Evolutionary conservation across 164 flowering plant genomes (phyloP).

Genomic region (Dillenia turbinata): DNA sequence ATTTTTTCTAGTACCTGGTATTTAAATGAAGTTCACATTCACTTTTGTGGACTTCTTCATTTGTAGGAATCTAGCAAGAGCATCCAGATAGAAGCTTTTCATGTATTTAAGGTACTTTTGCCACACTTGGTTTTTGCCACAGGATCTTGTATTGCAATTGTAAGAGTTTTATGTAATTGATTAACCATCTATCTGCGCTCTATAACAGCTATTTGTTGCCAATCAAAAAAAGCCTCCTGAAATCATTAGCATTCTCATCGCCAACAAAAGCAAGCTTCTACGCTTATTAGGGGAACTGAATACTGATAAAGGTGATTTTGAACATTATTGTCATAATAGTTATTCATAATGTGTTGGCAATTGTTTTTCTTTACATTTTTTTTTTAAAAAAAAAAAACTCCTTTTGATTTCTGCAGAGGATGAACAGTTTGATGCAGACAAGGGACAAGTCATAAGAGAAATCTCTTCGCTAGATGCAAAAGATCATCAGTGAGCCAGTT

Average conservation of each 20-base stretch:
- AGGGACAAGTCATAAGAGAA: slow-evolving; percentile 60
- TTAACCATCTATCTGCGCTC: background rate
- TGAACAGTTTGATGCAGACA: slow-evolving; percentile 78
- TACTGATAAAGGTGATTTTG: slow-evolving; percentile 45
- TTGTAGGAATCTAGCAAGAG: slow-evolving; percentile 83
- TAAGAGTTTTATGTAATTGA: too few relatives aligned
- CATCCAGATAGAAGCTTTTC: slow-evolving; percentile 90
- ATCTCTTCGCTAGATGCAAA: slow-evolving; percentile 42
- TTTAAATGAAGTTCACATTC: too few relatives aligned
- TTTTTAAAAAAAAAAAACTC: background rate
- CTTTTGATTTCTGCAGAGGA: slow-evolving; percentile 42
- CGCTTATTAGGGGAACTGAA: slow-evolving; percentile 52
- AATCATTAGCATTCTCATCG: slow-evolving; percentile 44
- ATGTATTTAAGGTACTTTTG: slow-evolving; percentile 80
- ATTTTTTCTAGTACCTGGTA: too few relatives aligned
- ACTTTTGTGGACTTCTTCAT: background rate
- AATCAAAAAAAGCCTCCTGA: slow-evolving; percentile 69
- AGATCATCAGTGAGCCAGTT: slow-evolving; percentile 9
- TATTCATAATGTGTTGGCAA: background rate
- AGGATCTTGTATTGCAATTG: too few relatives aligned
- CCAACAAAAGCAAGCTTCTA: slow-evolving; percentile 62
- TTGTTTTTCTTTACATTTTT: background rate
- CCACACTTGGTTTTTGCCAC: too few relatives aligned
- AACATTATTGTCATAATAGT: too few relatives aligned
- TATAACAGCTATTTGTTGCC: slow-evolving; percentile 58